A percentile compares a stretch with the other conserved stretches of the same genome.
Conservation (phyloP, 495 filamentous ascomycete species). For the Letharia lupina region DNA sequence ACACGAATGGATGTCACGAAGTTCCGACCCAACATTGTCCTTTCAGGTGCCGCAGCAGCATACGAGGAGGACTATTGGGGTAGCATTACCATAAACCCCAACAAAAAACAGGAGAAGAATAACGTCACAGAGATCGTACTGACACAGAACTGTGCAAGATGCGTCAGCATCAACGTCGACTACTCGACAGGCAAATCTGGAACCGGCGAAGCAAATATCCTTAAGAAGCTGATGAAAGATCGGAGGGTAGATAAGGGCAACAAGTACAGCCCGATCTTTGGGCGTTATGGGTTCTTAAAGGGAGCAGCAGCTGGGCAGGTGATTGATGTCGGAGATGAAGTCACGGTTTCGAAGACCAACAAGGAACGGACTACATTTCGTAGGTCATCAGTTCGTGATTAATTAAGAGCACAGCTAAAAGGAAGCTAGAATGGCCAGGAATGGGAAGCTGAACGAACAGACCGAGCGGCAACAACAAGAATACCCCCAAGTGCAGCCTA, state of each 20-base stretch:
- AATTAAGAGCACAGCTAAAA: neutral
- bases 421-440: slow-evolving; percentile 11
- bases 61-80: slow-evolving; percentile 90
- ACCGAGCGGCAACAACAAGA: neutral
- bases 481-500: neutral
- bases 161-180: slow-evolving; percentile 73
- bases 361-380: slow-evolving; percentile 53
- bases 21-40: slow-evolving; percentile 78
- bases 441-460: neutral
- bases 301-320: slow-evolving; percentile 26
- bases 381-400: slow-evolving; percentile 34
- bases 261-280: slow-evolving; percentile 75
- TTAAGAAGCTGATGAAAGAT: slow-evolving; percentile 73
- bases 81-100: slow-evolving; percentile 13
- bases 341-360: slow-evolving; percentile 50
- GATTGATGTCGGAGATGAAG: slow-evolving; percentile 63
- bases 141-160: slow-evolving; percentile 76
- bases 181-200: slow-evolving; percentile 63
- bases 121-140: slow-evolving; percentile 42
- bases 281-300: slow-evolving; percentile 65
- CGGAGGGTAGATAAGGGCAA: slow-evolving; percentile 65
- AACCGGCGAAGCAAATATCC: slow-evolving; percentile 48
- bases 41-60: slow-evolving; percentile 48
- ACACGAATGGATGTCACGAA: slow-evolving; percentile 64
- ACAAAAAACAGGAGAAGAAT: neutral